These are phyloP conservation scores for Capronia epimyces DNA, from an alignment of 2,329 filamentous ascomycete genomes.

Conservation along the genomic window DNA sequence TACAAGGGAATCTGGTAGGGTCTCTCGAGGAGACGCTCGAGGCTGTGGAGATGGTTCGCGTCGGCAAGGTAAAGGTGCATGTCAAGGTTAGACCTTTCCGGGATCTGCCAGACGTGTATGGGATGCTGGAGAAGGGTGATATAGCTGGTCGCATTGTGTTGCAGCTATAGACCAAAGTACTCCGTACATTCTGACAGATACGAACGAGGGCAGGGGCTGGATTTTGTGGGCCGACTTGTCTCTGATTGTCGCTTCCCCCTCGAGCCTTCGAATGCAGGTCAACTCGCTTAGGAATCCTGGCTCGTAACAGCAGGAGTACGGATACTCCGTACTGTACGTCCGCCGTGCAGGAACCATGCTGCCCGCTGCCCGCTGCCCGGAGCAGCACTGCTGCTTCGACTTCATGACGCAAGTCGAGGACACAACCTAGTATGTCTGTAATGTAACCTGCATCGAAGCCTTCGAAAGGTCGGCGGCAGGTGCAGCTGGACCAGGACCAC, in stretches of 20 bases:
- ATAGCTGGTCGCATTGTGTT: slow-evolving; percentile 42
- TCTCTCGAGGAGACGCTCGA: slow-evolving; percentile 45
- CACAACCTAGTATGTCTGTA: too few relatives aligned
- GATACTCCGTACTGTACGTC: too few relatives aligned
- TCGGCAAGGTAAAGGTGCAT: slow-evolving; percentile 40
- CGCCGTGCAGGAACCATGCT: too few relatives aligned
- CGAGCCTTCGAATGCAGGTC: neutral
- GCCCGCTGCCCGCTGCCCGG: too few relatives aligned
- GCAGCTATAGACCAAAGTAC: slow-evolving; percentile 30
- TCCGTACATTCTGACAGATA: neutral
- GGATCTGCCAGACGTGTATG: slow-evolving; percentile 41
- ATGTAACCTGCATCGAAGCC: too few relatives aligned
- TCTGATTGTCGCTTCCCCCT: neutral
- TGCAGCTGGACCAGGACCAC: too few relatives aligned
- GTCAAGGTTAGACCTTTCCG: slow-evolving; percentile 40
- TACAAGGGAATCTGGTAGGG: slow-evolving; percentile 43
- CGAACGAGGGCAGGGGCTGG: neutral
- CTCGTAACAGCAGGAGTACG: too few relatives aligned
- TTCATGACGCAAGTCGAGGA: too few relatives aligned
- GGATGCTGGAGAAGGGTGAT: slow-evolving; percentile 43
- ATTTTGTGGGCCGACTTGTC: neutral
- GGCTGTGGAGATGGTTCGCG: slow-evolving; percentile 41
- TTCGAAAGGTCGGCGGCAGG: too few relatives aligned
- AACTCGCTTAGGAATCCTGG: neutral
- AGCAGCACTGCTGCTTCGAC: too few relatives aligned